Conservation (phyloP, 2,329 filamentous ascomycete genomes). For the Fusarium pseudocircinatum region DNA sequence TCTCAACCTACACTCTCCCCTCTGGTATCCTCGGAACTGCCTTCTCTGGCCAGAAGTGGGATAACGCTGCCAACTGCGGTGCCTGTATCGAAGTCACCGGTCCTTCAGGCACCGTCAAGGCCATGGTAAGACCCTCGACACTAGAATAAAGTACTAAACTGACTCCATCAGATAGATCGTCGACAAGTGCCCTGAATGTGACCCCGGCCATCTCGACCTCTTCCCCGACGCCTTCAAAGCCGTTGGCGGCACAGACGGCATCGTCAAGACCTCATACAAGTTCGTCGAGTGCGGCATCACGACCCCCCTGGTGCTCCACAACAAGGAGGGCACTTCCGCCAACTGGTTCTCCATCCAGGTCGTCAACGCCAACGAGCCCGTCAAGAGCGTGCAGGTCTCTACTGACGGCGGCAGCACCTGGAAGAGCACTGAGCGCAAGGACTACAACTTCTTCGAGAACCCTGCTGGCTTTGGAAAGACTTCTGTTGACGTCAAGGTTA, state of each 20-base stretch:
- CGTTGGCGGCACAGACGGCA: slow-evolving; percentile 50
- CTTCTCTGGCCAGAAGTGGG: slow-evolving; percentile 67
- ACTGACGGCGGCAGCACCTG: slow-evolving; percentile 68
- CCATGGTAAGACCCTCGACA: slow-evolving; percentile 55
- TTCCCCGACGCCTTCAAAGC: slow-evolving; percentile 55
- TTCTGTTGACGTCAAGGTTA: slow-evolving; percentile 65
- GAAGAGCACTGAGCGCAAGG: slow-evolving; percentile 62
- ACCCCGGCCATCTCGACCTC: slow-evolving; percentile 54
- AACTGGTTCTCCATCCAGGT: slow-evolving; percentile 64
- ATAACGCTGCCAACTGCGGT: slow-evolving; percentile 65
- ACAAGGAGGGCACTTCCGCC: slow-evolving; percentile 55
- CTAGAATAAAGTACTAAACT: background rate
- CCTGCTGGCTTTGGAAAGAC: slow-evolving; percentile 63
- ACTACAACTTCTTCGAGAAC: slow-evolving; percentile 72
- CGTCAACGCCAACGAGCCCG: slow-evolving; percentile 67
- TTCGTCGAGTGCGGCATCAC: slow-evolving; percentile 55
- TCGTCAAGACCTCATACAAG: slow-evolving; percentile 49
- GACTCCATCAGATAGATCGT: slow-evolving; percentile 50
- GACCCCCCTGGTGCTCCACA: slow-evolving; percentile 53
- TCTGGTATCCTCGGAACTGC: slow-evolving; percentile 69
- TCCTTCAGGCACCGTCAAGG: slow-evolving; percentile 65
- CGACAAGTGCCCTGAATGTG: slow-evolving; percentile 57
- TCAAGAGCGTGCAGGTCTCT: slow-evolving; percentile 67
- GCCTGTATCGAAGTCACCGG: slow-evolving; percentile 69
- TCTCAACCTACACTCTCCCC: slow-evolving; percentile 70